Percentiles rank a stretch among this genome's conserved stretches.
Evolutionary conservation across 345 rosid genomes (phyloP).

Genomic region (rapeseed (Brassica napus)): DNA sequence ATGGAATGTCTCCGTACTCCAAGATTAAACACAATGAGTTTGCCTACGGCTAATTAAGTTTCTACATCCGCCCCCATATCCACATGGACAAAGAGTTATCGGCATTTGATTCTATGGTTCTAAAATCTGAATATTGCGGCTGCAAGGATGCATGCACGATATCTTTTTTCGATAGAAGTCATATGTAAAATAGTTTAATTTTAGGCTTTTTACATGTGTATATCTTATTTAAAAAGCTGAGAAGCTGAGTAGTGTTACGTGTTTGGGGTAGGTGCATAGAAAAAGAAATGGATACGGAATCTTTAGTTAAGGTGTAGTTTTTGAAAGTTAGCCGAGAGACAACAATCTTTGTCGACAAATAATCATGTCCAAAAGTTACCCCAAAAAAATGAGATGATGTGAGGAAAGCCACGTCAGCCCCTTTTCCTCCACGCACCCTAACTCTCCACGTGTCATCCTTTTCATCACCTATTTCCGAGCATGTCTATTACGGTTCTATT

Average conservation of each 20-base stretch:
- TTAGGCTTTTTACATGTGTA: not conserved
- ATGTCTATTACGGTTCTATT: too few species aligned
- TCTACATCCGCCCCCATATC: not conserved
- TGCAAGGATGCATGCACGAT: not conserved
- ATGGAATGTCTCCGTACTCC: too few species aligned
- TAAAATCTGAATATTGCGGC: constrained; percentile 1
- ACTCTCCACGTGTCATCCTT: constrained; percentile 24
- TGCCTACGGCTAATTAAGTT: too few species aligned
- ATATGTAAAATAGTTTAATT: not conserved
- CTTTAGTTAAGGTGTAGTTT: constrained; percentile 4
- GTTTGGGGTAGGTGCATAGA: constrained; percentile 4
- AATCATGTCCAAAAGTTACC: constrained; percentile 21
- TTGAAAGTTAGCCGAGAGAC: not conserved
- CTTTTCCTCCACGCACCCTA: constrained; percentile 26
- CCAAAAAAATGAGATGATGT: constrained; percentile 4
- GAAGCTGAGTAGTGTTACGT: constrained; percentile 35
- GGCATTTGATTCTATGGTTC: not conserved
- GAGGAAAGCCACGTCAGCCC: constrained; percentile 17
- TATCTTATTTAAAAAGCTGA: constrained; percentile 1
- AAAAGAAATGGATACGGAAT: constrained; percentile 4
- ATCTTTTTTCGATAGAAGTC: not conserved
- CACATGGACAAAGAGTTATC: not conserved
- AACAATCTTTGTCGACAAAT: not conserved
- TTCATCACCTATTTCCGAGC: constrained; percentile 13
- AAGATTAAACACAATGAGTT: too few species aligned